Conservation (phyloP, 805 yeast genomes). For the Zygosaccharomyces siamensis region DNA sequence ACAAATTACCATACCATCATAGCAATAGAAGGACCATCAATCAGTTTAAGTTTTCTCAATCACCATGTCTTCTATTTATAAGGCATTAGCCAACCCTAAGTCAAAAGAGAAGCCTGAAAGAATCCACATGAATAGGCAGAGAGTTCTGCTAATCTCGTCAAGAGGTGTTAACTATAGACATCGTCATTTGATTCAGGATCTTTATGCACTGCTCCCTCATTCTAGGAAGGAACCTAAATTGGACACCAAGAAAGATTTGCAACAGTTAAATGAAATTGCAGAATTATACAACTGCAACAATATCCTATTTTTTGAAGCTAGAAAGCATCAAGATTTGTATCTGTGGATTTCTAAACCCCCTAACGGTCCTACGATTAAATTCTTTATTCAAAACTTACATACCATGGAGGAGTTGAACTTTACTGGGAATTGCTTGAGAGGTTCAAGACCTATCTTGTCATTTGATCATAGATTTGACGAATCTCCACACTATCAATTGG, state of each 20-base stretch:
- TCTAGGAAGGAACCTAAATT: slow-evolving; percentile 94
- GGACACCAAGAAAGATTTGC: slow-evolving; percentile 84
- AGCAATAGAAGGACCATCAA: not conserved
- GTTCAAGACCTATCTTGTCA: slow-evolving; percentile 89
- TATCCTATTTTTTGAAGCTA: slow-evolving; percentile 86
- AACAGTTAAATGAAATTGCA: slow-evolving; percentile 90
- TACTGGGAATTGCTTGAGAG: slow-evolving; percentile 93
- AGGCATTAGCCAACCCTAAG: slow-evolving; percentile 54
- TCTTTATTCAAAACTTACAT: slow-evolving; percentile 90
- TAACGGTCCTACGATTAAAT: slow-evolving; percentile 94
- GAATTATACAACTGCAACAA: slow-evolving; percentile 97
- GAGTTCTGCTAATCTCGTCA: slow-evolving; percentile 83
- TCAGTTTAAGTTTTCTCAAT: not conserved
- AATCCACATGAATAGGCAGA: slow-evolving; percentile 75
- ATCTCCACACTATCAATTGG: slow-evolving; percentile 60
- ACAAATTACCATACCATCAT: not conserved
- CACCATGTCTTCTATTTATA: slow-evolving; percentile 66
- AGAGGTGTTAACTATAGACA: slow-evolving; percentile 95
- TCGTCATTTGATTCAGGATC: slow-evolving; percentile 85
- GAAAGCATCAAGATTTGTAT: slow-evolving; percentile 93
- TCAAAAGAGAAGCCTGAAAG: slow-evolving; percentile 38
- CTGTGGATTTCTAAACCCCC: slow-evolving; percentile 96
- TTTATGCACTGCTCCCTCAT: slow-evolving; percentile 79
- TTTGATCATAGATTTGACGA: slow-evolving; percentile 77
- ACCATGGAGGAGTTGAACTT: slow-evolving; percentile 94